These are phyloP conservation scores for Candida labiduridarum DNA, from an alignment of 1,139 yeast genomes.

Conservation along the genomic window DNA sequence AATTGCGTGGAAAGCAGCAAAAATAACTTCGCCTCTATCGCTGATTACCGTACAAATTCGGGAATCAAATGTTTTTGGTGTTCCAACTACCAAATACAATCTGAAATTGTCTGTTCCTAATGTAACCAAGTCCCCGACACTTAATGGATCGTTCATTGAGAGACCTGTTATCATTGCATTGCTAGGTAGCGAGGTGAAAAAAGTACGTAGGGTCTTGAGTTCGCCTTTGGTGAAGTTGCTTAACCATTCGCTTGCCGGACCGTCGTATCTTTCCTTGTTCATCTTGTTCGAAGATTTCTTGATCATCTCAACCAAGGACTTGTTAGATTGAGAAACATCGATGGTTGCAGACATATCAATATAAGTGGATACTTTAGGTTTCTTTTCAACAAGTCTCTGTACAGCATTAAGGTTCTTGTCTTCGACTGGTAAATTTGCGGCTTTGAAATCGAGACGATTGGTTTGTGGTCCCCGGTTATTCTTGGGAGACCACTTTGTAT, in stretches of 20 bases:
- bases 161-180: slow-evolving; percentile 30
- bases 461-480: not conserved
- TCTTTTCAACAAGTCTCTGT: not conserved
- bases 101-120: slow-evolving; percentile 31
- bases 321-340: slow-evolving; percentile 8
- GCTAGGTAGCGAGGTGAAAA: slow-evolving; percentile 19
- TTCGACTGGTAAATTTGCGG: too few species aligned
- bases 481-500: not conserved
- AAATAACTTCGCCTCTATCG: slow-evolving; percentile 57
- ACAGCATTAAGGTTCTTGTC: not conserved
- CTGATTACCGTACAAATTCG: slow-evolving; percentile 53
- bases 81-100: slow-evolving; percentile 34
- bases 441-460: too few species aligned
- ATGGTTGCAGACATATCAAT: not conserved
- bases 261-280: slow-evolving; percentile 19
- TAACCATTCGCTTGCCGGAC: slow-evolving; percentile 28
- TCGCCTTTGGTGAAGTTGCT: slow-evolving; percentile 1
- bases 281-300: slow-evolving; percentile 2
- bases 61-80: slow-evolving; percentile 31
- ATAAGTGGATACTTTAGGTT: not conserved
- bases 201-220: slow-evolving; percentile 9
- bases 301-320: slow-evolving; percentile 7
- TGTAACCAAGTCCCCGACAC: slow-evolving; percentile 44
- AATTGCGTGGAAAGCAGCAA: slow-evolving; percentile 48
- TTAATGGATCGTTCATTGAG: slow-evolving; percentile 25